Percentiles rank a stretch among this genome's conserved stretches.
Evolutionary conservation across 2,329 filamentous ascomycete genomes (phyloP).

Genomic region (Apiospora pterosperma): DNA sequence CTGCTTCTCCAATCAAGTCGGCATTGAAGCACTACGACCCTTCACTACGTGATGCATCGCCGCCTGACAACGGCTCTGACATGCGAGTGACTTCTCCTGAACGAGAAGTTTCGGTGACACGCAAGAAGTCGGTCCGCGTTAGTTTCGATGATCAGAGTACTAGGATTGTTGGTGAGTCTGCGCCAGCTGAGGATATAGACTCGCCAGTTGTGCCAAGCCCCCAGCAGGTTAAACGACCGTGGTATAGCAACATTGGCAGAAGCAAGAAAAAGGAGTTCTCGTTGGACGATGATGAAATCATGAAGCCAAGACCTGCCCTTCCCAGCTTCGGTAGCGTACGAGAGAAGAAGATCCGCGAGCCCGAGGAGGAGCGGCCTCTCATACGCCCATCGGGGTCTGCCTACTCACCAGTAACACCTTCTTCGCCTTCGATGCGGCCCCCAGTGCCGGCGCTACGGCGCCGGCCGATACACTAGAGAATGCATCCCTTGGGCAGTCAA

Average conservation of each 20-base stretch:
- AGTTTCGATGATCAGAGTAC: conserved; percentile 74
- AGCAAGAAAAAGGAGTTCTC: conserved; percentile 48
- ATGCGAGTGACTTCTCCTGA: conserved; percentile 24
- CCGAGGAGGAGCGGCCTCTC: conserved; percentile 52
- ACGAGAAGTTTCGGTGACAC: conserved; percentile 32
- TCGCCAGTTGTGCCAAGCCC: conserved; percentile 37
- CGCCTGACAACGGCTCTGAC: conserved; percentile 47
- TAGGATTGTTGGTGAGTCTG: conserved; percentile 49
- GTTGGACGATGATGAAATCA: conserved; percentile 61
- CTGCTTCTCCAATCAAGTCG: conserved; percentile 73
- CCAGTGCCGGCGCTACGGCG: conserved; percentile 18
- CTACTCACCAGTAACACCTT: conserved; percentile 22
- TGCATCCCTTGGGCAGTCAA: conserved; percentile 47
- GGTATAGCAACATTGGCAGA: conserved; percentile 48
- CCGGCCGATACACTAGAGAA: conserved; percentile 28
- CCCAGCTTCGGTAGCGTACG: conserved; percentile 74
- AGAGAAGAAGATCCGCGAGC: conserved; percentile 53
- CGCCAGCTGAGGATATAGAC: conserved; percentile 32
- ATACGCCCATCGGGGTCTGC: conserved; percentile 48
- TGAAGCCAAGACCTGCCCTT: conserved; percentile 71
- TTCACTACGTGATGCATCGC: conserved; percentile 44
- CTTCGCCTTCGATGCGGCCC: conserved; percentile 22
- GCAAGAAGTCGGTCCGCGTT: conserved; percentile 67
- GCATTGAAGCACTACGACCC: conserved; percentile 66
- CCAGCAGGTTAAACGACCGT: conserved; percentile 41